These are phyloP conservation scores for Penicillium sp. DNA, from an alignment of 2,329 filamentous ascomycete genomes.

Conservation along the genomic window DNA sequence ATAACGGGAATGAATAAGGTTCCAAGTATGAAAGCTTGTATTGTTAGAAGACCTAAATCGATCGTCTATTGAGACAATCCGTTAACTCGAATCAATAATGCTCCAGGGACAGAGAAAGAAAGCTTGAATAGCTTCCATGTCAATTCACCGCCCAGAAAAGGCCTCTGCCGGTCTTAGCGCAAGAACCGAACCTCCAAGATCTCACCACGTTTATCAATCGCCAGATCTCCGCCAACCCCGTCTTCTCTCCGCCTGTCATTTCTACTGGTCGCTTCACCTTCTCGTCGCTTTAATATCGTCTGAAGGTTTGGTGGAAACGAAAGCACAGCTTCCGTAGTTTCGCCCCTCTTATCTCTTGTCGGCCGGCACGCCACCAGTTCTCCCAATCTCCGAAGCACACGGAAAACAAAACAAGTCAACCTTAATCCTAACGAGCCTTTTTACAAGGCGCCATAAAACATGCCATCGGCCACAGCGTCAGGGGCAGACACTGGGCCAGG, in stretches of 20 bases:
- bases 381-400: not conserved
- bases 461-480: constrained; percentile 53
- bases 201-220: constrained; percentile 35
- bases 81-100: not conserved
- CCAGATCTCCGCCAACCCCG: constrained; percentile 18
- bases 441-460: constrained; percentile 20
- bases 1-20: constrained; percentile 25
- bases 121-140: not conserved
- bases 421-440: not conserved
- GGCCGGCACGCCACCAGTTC: not conserved
- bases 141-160: constrained; percentile 19
- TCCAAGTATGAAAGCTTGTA: not conserved
- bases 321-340: not conserved
- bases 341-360: not conserved
- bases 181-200: constrained; percentile 26
- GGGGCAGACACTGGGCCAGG: constrained; percentile 48
- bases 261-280: constrained; percentile 6
- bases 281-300: not conserved
- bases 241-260: constrained; percentile 1
- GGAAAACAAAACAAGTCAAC: not conserved
- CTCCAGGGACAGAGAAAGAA: not conserved
- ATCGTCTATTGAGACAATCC: not conserved
- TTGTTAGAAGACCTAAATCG: not conserved
- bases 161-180: constrained; percentile 27
- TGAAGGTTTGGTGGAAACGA: not conserved